Evolutionary conservation across 1,139 yeast genomes (phyloP), one percentile per base, ranked within the genome.

Genomic region (Entelexis sorbosivorans): DNA sequence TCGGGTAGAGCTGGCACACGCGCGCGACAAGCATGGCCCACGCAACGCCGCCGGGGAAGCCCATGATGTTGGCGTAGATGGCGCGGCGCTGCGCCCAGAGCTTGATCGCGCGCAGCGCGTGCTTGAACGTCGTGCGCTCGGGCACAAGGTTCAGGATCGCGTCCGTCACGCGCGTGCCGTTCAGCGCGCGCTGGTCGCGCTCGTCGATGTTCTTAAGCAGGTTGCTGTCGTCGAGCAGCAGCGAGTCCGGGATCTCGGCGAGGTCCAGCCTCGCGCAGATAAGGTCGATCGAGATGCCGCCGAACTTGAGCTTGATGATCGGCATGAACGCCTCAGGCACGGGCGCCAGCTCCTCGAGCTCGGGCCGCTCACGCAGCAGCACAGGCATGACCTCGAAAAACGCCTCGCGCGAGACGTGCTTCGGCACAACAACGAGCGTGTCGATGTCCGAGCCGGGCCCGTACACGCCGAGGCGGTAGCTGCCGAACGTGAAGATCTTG

Each of bases 1-100:
- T 89, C 2, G 99, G 99, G 64, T 89, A 93, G 43, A 91, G 69
- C 64, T 91, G 99, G 66, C 98, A 91, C 33, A 91, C 88, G 61
- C 98, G 76, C 0, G 98, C 98, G 8, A 88, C 96, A 45, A 91
- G 68, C 97, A 91, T 91, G 1, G 98, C 99, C 98, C 98, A 91
- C 0, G 98, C 98, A 34, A 91, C 98, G 66, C 99, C 99, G 60
- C 99, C 99, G 0, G 98, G 98, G 67, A 91, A 91, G 0, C 98
- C 98, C 74, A 83, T 87, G 46, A 91, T 83, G 63, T 91, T 91
- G 5, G 86, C 97, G 66, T 91, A 91, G 17, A 91, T 78, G 0
- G 96, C 98, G 52, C 97, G 75, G 61, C 88, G 78, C 64, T 88
- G 93, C 0, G 99, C 98, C 98, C 99, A 91, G 64, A 91, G 73